Evolutionary conservation across 352 stramenopile species (phyloP), one percentile per base, ranked within the genome.

Genomic region (Phytopythium mirpurense): DNA sequence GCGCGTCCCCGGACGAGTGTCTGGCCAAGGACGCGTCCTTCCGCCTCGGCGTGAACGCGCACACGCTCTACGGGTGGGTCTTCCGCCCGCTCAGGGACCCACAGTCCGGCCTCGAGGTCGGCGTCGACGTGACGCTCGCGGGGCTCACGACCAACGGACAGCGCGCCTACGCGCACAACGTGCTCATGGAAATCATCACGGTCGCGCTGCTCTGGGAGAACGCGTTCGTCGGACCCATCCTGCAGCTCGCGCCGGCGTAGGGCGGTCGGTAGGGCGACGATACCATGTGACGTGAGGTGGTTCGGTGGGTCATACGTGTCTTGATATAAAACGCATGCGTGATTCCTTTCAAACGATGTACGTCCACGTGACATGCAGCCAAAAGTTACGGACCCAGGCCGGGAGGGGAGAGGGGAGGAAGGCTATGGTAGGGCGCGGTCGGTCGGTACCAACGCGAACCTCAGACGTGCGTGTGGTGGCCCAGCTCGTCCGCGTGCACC

Each of bases 121-220:
- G 65, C 18, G 68, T 58, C 35, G 34, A 54, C 16, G 60, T 69
- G 7, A 52, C 58, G 43, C 57, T 72, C 46, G 60, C 50, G 18
- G 64, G 65, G 15, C 60, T 68, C 26, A 63, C 63, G 29, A 54
- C 56, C 45, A 72, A 72, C 18, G 65, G 60, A 27, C 59, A 45
- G n/a, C 15, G 41, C 26, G 35, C 42, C 14, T 72, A 72, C 43
- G 65, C 60, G 32, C 60, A 63, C 49, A 69, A 64, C 31, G 56
- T 69, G 48, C 56, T 69, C 56, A 66, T 72, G 56, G 65, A 72
- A 43, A 68, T 72, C 49, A 34, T 72, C 56, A 62, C 61, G 24
- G 55, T 65, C 32, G 59, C 50, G 54, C 51, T 72, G 55, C 57
- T 68, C 12, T 72, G 65, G 65, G 65, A 72, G 38, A 60, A 63